Conservation (phyloP, 2,329 filamentous ascomycete genomes). For the Aspergillus novofumigatus region DNA sequence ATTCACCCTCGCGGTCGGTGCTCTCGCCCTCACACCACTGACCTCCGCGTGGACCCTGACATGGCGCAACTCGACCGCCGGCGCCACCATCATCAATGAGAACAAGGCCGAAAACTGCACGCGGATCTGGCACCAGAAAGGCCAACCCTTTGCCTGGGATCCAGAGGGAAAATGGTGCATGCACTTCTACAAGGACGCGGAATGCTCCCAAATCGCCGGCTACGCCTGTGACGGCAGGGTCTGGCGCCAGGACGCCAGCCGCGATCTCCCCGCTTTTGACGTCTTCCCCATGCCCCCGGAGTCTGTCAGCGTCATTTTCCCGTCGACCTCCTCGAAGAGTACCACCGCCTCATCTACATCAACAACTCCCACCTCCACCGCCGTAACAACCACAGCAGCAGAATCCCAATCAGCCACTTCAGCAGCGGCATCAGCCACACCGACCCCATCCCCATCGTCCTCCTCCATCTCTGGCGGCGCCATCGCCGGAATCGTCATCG, state of each 20-base stretch:
- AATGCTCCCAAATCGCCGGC: constrained; percentile 5
- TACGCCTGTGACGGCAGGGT: constrained; percentile 5
- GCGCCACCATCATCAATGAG: not conserved
- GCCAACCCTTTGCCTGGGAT: constrained; percentile 8
- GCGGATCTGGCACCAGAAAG: constrained; percentile 11
- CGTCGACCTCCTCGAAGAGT: not conserved
- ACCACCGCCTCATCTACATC: constrained; percentile 1
- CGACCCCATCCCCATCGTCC: not conserved
- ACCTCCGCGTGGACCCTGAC: constrained; percentile 10
- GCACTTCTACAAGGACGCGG: constrained; percentile 7
- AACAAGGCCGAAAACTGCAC: constrained; percentile 6
- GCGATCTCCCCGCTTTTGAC: constrained; percentile 10
- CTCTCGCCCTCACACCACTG: not conserved
- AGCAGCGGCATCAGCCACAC: not conserved
- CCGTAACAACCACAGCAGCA: not conserved
- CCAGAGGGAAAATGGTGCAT: constrained; percentile 14
- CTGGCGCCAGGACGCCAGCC: constrained; percentile 6
- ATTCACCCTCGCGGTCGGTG: not conserved
- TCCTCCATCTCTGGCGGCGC: constrained; percentile 1
- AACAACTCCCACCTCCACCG: not conserved
- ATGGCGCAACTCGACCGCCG: constrained; percentile 12
- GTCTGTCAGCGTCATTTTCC: not conserved
- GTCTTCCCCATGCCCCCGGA: constrained; percentile 11
- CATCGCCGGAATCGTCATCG: constrained; percentile 8
- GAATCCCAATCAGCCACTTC: not conserved